Evolutionary conservation across 805 yeast species (phyloP).

Genomic region (Candida incommunis): DNA sequence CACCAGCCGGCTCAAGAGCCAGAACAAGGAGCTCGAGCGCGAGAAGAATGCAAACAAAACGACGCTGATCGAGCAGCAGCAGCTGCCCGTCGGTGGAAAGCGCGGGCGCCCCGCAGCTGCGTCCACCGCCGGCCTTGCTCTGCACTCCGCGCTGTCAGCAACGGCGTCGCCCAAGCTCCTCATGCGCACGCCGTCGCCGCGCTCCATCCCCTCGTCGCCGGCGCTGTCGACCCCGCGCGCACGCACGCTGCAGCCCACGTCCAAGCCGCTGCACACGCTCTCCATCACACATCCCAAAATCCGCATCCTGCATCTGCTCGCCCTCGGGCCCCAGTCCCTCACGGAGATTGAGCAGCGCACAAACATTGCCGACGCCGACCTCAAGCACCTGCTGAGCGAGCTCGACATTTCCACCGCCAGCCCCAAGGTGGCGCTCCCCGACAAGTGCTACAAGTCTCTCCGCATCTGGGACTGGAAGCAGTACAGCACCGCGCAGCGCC

Average conservation of each 20-base stretch:
- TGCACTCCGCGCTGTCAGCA: background rate
- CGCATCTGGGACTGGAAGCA: conserved; percentile 24
- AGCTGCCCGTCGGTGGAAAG: background rate
- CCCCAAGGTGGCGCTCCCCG: conserved; percentile 16
- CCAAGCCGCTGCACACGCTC: background rate
- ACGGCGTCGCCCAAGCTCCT: background rate
- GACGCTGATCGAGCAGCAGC: conserved; percentile 4
- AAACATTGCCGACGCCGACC: conserved; percentile 17
- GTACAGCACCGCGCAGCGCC: conserved; percentile 21
- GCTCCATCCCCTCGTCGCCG: background rate
- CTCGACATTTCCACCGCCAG: conserved; percentile 16
- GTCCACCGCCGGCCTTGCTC: background rate
- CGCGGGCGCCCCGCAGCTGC: background rate
- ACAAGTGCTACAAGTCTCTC: conserved; percentile 16
- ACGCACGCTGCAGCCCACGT: background rate
- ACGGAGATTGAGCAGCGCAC: conserved; percentile 20
- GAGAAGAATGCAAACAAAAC: conserved; percentile 13
- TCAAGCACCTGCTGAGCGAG: conserved; percentile 19
- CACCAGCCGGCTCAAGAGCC: conserved; percentile 8
- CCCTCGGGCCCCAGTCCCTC: conserved; percentile 33
- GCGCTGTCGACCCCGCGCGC: background rate
- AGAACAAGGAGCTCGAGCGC: conserved; percentile 9
- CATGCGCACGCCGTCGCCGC: background rate
- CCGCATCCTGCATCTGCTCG: conserved; percentile 31
- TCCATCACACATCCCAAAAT: conserved; percentile 3